These are phyloP conservation scores for Zymoseptoria tritici DNA, from an alignment of 2,329 filamentous ascomycete species.

Conservation along the genomic window DNA sequence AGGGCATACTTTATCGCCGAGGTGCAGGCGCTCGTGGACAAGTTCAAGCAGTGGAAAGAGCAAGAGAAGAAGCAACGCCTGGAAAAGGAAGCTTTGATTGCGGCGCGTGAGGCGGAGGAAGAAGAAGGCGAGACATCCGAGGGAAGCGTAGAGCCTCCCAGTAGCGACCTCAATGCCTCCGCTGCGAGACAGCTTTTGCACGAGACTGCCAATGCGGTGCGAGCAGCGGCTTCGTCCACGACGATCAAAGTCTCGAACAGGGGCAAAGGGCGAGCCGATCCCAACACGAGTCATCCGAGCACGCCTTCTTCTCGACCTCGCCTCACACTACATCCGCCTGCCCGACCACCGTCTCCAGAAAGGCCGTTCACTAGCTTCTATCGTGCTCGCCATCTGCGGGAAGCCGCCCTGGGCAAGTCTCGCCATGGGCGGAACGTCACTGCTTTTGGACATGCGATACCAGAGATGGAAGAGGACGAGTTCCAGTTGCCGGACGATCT, in stretches of 20 bases:
- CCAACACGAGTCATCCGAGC: constrained; percentile 7
- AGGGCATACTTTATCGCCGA: constrained; percentile 77
- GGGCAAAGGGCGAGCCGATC: constrained; percentile 25
- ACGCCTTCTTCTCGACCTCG: constrained; percentile 2
- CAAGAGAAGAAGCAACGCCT: constrained; percentile 79
- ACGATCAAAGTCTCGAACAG: constrained; percentile 27
- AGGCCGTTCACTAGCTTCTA: constrained; percentile 74
- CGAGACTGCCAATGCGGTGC: constrained; percentile 54
- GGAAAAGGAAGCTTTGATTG: constrained; percentile 61
- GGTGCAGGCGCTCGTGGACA: constrained; percentile 72
- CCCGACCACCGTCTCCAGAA: constrained; percentile 30
- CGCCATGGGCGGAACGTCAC: constrained; percentile 63
- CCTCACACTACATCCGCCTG: constrained; percentile 13
- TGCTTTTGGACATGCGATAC: constrained; percentile 76
- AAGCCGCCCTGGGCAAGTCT: constrained; percentile 65
- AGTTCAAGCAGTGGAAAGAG: constrained; percentile 80
- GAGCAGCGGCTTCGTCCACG: constrained; percentile 20
- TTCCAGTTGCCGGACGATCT: constrained; percentile 68
- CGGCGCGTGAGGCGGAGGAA: constrained; percentile 40
- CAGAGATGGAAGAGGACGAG: constrained; percentile 61
- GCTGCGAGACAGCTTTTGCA: constrained; percentile 68
- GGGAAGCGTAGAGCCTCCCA: constrained; percentile 47
- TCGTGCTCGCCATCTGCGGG: constrained; percentile 67
- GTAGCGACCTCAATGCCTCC: constrained; percentile 62
- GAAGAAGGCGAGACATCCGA: constrained; percentile 33